A percentile compares a stretch with the other conserved stretches of the same genome.
These are phyloP conservation scores for Citropsis articulata DNA, from an alignment of 345 rosid species.

Conservation along the genomic window DNA sequence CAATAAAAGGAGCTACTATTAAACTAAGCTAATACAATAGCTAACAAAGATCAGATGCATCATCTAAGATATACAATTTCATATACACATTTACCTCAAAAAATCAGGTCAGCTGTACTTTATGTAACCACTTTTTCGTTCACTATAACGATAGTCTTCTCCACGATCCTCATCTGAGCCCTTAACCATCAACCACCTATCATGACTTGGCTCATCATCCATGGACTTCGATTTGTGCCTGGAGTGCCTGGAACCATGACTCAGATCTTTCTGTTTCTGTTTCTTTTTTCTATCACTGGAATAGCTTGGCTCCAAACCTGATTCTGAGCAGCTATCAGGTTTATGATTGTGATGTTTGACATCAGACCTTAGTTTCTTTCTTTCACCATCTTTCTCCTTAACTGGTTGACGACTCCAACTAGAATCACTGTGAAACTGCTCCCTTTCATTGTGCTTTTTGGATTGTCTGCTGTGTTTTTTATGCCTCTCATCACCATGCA, in stretches of 20 bases:
- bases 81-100: constrained; percentile 41
- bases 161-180: constrained; percentile 20
- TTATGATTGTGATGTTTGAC: constrained; percentile 13
- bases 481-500: constrained; percentile 25
- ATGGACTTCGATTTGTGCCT: constrained; percentile 10
- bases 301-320: constrained; percentile 23
- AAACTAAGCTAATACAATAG: constrained; percentile 24
- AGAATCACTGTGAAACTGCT: constrained; percentile 26
- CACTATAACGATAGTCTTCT: constrained; percentile 20
- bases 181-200: constrained; percentile 44
- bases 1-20: neutral
- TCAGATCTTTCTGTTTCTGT: constrained; percentile 20
- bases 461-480: constrained; percentile 14
- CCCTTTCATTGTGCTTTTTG: constrained; percentile 14
- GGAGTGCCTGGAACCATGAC: constrained; percentile 20
- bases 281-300: constrained; percentile 15
- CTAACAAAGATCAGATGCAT: constrained; percentile 19
- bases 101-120: constrained; percentile 20
- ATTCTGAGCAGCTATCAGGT: constrained; percentile 22
- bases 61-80: constrained; percentile 25
- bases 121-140: constrained; percentile 21
- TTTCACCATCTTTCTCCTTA: constrained; percentile 16
- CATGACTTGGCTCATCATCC: constrained; percentile 18
- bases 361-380: constrained; percentile 19
- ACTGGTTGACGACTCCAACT: constrained; percentile 17